phyloP scores from a whole-genome alignment of 805 yeast genomes.

The Candida dendrica region DNA sequence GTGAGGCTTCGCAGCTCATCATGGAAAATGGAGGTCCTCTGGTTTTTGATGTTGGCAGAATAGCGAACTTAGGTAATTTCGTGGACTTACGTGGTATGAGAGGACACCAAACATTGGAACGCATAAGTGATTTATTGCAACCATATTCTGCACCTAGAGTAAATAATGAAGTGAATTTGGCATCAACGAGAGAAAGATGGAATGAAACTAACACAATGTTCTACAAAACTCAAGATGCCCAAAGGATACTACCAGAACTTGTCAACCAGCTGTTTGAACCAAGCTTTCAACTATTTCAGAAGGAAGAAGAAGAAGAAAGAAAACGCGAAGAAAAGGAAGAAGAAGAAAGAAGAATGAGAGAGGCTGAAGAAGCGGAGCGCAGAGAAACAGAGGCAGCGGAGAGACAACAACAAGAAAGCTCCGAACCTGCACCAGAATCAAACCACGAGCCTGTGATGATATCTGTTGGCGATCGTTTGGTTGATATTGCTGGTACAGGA shows the following conservation, averaged over 20 bases:
- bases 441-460: conserved; percentile 55
- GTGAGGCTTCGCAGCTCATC: conserved; percentile 13
- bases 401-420: conserved; percentile 15
- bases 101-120: not conserved
- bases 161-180: conserved; percentile 6
- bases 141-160: not conserved
- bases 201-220: conserved; percentile 46
- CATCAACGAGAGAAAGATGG: conserved; percentile 65
- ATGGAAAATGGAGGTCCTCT: not conserved
- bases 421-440: conserved; percentile 9
- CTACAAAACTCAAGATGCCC: conserved; percentile 29
- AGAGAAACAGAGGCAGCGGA: conserved; percentile 19
- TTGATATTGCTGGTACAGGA: conserved; percentile 84
- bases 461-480: conserved; percentile 65
- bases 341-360: conserved; percentile 20
- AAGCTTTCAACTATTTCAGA: conserved; percentile 33
- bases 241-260: conserved; percentile 33
- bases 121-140: not conserved
- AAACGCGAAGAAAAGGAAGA: conserved; percentile 19
- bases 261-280: conserved; percentile 41
- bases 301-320: conserved; percentile 23
- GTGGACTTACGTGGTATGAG: too few relatives aligned
- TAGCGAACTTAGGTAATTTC: too few relatives aligned
- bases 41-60: too few relatives aligned
- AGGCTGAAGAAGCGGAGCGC: conserved; percentile 22